A percentile compares a stretch with the other conserved stretches of the same genome.
Conservation (phyloP, 1,139 yeast species). For the Kluyveromyces sp. region DNA sequence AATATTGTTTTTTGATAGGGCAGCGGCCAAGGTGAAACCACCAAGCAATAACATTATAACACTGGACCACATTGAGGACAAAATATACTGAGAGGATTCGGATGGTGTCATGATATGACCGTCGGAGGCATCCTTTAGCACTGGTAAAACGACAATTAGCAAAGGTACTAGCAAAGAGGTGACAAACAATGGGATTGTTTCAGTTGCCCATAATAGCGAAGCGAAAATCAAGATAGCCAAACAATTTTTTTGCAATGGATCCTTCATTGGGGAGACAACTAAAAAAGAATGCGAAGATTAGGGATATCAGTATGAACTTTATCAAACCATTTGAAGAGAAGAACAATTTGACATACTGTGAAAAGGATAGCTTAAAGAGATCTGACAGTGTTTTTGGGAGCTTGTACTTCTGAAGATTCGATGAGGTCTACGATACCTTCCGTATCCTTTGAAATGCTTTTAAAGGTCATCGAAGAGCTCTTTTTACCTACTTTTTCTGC, state of each 20-base stretch:
- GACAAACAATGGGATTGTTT: constrained; percentile 79
- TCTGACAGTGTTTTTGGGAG: constrained; percentile 15
- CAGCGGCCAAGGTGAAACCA: constrained; percentile 92
- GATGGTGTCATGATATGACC: constrained; percentile 47
- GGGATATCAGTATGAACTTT: constrained; percentile 39
- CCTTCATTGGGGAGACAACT: constrained; percentile 52
- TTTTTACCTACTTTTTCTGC: constrained; percentile 23
- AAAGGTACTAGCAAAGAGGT: constrained; percentile 80
- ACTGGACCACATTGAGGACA: constrained; percentile 90
- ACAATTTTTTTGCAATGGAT: constrained; percentile 62
- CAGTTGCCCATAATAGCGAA: constrained; percentile 90
- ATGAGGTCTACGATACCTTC: constrained; percentile 3
- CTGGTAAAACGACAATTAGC: constrained; percentile 63
- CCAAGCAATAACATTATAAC: constrained; percentile 83
- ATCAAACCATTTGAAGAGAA: constrained; percentile 22
- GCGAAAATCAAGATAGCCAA: constrained; percentile 73
- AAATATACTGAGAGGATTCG: constrained; percentile 67
- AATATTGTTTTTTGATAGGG: constrained; percentile 79
- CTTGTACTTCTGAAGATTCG: neutral
- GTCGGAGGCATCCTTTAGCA: constrained; percentile 51
- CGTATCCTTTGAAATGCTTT: constrained; percentile 4
- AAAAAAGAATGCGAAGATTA: constrained; percentile 44
- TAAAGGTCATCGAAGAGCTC: neutral
- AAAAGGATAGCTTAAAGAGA: constrained; percentile 10
- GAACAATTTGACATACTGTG: constrained; percentile 11